Base-by-base conservation (phyloP, 768 basidiomycete genomes). In the Lyophyllum semitale region DNA sequence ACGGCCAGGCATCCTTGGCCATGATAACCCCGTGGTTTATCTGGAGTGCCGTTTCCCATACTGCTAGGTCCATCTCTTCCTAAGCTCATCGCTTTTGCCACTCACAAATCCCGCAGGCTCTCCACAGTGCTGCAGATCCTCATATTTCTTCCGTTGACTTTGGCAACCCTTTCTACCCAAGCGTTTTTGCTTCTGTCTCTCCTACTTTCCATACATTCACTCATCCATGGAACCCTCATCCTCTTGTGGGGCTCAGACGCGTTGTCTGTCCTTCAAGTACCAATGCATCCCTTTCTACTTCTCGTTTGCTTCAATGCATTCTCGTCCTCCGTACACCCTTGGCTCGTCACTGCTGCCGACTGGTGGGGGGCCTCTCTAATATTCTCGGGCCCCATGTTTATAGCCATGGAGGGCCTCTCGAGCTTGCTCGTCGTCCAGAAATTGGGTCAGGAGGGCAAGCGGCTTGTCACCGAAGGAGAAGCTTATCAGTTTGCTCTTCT, bases 301-400 rank as follows among this genome's bases (percentile, higher is more conserved):
- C 85, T 94, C 46, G 83, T 93, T 54, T 90, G 84, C 68, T 94
- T 94, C 81, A 94, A 94, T 67, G 79, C 85, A 33, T 93, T 92
- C 70, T 83, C 90, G 1, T 78, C 85, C 20, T 73, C 84, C 23
- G 80, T 82, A 22, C 77, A 82, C 56, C 84, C 87, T 8, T 79
- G 75, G 68, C 67, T 93, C 6, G 60, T 80, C 9, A 78, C 73
- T 12, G 80, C 84, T 15, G 80, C 85, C 8, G 75, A 78, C 41
- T 84, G 82, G 77, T 95, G 93, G 93, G 90, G 87, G 0, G 81
- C 77, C 23, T 73, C 84, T 33, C 73, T 95, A 57, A 84, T 81
- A 1, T 79, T 87, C 64, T 88, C 83, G 1, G 88, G 89, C 2
- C 91, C 91, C 1, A 69, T 87, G 40, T 93, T 93, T 69, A 87